Evolutionary conservation across 1,284 basidiomycete genomes (phyloP), one percentile per base, ranked within the genome.

Genomic region (Cryptococcus jaspeensis): DNA sequence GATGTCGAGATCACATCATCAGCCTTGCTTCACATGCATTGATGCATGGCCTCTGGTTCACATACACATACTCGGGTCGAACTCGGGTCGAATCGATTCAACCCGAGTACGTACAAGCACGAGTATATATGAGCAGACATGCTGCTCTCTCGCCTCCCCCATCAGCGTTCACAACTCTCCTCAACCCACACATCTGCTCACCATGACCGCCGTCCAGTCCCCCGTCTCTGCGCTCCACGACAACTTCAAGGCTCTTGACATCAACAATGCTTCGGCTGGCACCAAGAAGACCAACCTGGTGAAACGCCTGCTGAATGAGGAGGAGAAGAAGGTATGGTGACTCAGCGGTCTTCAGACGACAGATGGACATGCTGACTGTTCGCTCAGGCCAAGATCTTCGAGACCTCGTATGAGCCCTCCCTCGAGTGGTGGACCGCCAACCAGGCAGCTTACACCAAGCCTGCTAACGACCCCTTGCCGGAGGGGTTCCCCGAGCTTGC

Each of bases 341-440:
- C 32, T 35, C 4, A 32, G 28, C 28, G 28, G 4, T 32, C 12
- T 36, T 15, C 46, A 36, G 18, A 35, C 22, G 1, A 35, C 51
- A 50, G n/a, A n/a, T n/a, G 15, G 40, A 18, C 1, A 35, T n/a
- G 18, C 32, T 23, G n/a, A 36, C 13, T 32, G n/a, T 43, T 15
- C 11, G 4, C n/a, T 4, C 49, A 64, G 60, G 22, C 39, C 18
- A 38, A 44, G 39, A 58, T 64, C 43, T 65, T 53, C 22, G 58
- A 57, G 7, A 67, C 65, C 15, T 35, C 53, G 4, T 67, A 67
- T 39, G 65, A 67, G 54, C 63, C 65, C 5, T 53, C 41, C 20
- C 50, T 56, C 5, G 50, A 59, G 28, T 67, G 65, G 64, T 66
- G 66, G 64, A 55, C 50, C 4, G 22, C 53, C 23, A 56, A 62